Evolutionary conservation across 2,329 filamentous ascomycete genomes (phyloP).

Genomic region (Fusarium armeniacum): DNA sequence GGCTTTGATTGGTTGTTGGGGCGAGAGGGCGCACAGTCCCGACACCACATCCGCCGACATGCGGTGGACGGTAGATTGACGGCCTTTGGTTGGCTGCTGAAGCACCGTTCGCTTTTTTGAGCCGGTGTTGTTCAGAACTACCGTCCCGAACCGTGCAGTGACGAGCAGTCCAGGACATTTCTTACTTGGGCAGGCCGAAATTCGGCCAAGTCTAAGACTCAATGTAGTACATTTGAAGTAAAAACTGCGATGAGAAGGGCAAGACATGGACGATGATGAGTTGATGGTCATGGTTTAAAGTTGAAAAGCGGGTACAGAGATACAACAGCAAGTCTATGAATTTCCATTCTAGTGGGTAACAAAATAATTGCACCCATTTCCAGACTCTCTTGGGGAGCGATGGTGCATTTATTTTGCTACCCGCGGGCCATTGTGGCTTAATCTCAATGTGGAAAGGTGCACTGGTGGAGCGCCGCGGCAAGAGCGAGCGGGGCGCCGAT

Average conservation of each 20-base stretch:
- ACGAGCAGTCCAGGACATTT: neutral
- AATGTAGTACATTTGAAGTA: too few species aligned
- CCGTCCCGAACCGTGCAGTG: neutral
- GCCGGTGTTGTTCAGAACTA: constrained; percentile 15
- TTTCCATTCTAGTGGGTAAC: too few species aligned
- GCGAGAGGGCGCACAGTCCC: constrained; percentile 43
- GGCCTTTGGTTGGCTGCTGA: constrained; percentile 31
- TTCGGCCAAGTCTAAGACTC: neutral
- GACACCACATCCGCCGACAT: constrained; percentile 46
- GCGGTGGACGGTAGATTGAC: constrained; percentile 36
- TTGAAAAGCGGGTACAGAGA: constrained; percentile 17
- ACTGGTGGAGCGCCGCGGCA: constrained; percentile 39
- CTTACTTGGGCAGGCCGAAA: neutral
- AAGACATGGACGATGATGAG: neutral
- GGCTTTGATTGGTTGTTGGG: constrained; percentile 42
- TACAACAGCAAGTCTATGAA: constrained; percentile 9
- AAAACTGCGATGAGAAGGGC: too few species aligned
- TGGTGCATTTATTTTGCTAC: too few species aligned
- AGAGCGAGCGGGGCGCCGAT: constrained; percentile 37
- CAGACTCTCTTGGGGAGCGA: too few species aligned
- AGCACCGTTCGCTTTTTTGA: constrained; percentile 25
- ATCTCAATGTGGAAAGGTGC: constrained; percentile 1
- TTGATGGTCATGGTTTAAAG: constrained; percentile 5
- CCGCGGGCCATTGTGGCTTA: constrained; percentile 12
- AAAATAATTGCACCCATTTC: too few species aligned